Base-by-base conservation (phyloP, 2,329 filamentous ascomycete genomes). In the Stagonosporopsis tanaceti region DNA sequence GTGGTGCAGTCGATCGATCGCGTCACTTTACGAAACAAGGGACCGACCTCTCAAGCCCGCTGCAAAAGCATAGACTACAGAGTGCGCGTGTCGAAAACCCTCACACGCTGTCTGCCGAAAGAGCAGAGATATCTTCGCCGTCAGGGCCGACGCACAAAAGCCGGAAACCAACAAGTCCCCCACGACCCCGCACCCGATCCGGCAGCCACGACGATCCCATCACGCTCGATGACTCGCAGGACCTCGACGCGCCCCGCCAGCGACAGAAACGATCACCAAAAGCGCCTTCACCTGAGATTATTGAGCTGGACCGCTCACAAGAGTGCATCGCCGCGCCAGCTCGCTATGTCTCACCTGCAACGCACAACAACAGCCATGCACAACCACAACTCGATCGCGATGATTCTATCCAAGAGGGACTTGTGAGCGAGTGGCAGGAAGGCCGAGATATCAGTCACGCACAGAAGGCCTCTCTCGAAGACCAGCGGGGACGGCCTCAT, bases 161-260 rank as follows among this genome's bases (percentile, higher is more conserved):
- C 0, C 14, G 6, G n/a, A 14, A 7, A 6, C 9, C 38, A 7
- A 47, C 35, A 17, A 56, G 27, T 7, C 34, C 46, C 1, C 12
- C 8, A 27, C 40, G 46, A 14, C 1, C 35, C 1, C 53, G 34
- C 20, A 22, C n/a, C 12, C 48, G 48, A 3, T 48, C 45, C 4
- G 54, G 54, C 6, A 53, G 54, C 34, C 32, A 53, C 25, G 44
- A 48, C 20, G 48, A 57, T 14, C 54, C 54, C 14, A 57, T 57
- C 7, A n/a, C 34, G 2, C 38, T 57, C 8, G 54, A 57, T 5
- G 50, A 57, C 34, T 57, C 54, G 3, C 54, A 57, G n/a, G 54
- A 57, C 9, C 48, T 50, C 1, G 54, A 57, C 5, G 44, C 30
- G 14, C 24, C 25, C 2, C 4, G 17, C 14, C 39, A 25, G 20